Percentiles rank a stretch among this genome's conserved stretches.
These are phyloP conservation scores for Osmanthus fragrans DNA, from an alignment of 257 asterid species.

Conservation along the genomic window DNA sequence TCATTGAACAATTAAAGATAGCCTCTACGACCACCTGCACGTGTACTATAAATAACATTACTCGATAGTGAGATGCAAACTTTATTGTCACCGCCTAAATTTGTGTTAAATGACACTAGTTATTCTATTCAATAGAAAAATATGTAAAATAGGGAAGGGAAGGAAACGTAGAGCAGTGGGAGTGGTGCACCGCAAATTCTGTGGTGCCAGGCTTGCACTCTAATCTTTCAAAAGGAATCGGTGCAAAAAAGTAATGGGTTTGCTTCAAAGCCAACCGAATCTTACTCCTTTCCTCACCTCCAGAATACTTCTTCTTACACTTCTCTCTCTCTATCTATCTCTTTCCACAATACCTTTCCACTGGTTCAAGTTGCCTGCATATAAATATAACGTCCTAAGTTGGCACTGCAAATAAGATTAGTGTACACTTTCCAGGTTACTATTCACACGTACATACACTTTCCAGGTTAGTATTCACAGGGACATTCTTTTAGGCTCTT, in stretches of 20 bases:
- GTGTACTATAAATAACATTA: too few relatives aligned
- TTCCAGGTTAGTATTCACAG: constrained; percentile 17
- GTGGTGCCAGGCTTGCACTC: constrained; percentile 99
- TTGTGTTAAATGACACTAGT: too few relatives aligned
- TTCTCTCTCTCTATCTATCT: constrained; percentile 17
- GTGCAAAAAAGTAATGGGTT: constrained; percentile 66
- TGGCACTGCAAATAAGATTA: neutral
- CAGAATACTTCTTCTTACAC: constrained; percentile 20
- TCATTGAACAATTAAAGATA: too few relatives aligned
- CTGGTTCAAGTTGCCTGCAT: neutral
- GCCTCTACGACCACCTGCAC: too few relatives aligned
- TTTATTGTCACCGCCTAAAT: too few relatives aligned
- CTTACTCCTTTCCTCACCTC: constrained; percentile 41
- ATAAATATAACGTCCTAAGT: neutral
- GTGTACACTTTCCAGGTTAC: constrained; percentile 21
- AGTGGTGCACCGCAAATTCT: constrained; percentile 53
- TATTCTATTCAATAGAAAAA: too few relatives aligned
- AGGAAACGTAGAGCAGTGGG: constrained; percentile 31
- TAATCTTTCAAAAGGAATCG: constrained; percentile 83
- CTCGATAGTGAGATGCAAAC: too few relatives aligned
- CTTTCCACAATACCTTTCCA: neutral
- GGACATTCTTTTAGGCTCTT: too few relatives aligned
- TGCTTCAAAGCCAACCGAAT: constrained; percentile 96
- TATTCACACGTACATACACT: constrained; percentile 10
- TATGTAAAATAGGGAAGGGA: constrained; percentile 6